A percentile compares a stretch with the other conserved stretches of the same genome.
Evolutionary conservation across 2,329 filamentous ascomycete species (phyloP).

Genomic region (Neurospora sp.): DNA sequence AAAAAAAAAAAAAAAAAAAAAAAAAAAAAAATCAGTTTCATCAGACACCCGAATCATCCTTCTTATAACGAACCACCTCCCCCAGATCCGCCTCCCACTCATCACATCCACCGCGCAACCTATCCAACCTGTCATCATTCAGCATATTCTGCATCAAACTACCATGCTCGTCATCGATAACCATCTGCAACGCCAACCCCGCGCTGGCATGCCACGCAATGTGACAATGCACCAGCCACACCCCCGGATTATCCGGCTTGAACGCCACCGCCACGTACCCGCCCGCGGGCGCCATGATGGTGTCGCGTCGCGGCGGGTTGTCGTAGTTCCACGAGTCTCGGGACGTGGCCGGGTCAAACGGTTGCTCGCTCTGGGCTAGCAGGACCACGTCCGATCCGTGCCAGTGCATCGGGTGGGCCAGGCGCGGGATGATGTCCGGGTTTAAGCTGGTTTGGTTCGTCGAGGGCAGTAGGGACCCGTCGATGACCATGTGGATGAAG

Average conservation of each 20-base stretch:
- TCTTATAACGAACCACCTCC: background rate
- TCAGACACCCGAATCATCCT: background rate
- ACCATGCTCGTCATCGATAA: background rate
- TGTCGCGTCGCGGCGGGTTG: slow-evolving; percentile 36
- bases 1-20: too few relatives aligned
- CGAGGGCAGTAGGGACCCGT: background rate
- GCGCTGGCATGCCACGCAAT: slow-evolving; percentile 37
- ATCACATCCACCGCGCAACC: background rate
- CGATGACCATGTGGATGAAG: slow-evolving; percentile 12
- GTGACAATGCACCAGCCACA: slow-evolving; percentile 37
- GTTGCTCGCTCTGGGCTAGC: background rate
- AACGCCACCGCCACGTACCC: slow-evolving; percentile 38
- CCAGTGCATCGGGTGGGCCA: slow-evolving; percentile 8
- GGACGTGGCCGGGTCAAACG: background rate
- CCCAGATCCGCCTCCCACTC: slow-evolving; percentile 1
- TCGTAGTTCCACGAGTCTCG: background rate
- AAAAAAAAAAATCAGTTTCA: background rate
- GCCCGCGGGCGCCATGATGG: slow-evolving; percentile 28
- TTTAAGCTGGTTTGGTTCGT: background rate
- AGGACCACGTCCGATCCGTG: slow-evolving; percentile 4
- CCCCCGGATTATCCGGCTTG: slow-evolving; percentile 37
- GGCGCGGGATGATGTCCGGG: background rate
- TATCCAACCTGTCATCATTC: background rate
- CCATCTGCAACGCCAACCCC: slow-evolving; percentile 6
- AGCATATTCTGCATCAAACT: background rate